A percentile compares a stretch with the other conserved stretches of the same genome.
Evolutionary conservation across 768 basidiomycete genomes (phyloP).

Genomic region (Heimioporus sp.): DNA sequence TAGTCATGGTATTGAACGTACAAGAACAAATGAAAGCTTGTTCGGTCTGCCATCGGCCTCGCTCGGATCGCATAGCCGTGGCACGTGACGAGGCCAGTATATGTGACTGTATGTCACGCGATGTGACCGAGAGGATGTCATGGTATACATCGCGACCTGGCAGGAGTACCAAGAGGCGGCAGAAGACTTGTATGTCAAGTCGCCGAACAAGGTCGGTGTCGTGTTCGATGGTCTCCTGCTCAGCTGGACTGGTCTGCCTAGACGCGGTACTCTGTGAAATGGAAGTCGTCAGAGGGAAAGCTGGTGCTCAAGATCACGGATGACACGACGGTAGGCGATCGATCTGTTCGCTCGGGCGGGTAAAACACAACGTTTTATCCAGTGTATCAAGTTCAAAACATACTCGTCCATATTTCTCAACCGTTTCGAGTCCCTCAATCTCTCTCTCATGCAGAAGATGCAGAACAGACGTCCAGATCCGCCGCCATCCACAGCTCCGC

Average conservation of each 20-base stretch:
- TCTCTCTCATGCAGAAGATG: conserved; percentile 84
- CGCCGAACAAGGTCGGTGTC: conserved; percentile 67
- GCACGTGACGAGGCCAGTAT: conserved; percentile 12
- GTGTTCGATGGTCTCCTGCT: not conserved
- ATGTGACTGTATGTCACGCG: conserved; percentile 18
- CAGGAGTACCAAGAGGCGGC: conserved; percentile 90
- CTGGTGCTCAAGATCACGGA: conserved; percentile 95
- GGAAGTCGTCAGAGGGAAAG: conserved; percentile 80
- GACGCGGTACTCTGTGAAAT: conserved; percentile 92
- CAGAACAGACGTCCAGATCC: conserved; percentile 55
- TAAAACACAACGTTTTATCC: not conserved
- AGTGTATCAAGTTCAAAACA: conserved; percentile 98
- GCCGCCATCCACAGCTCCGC: conserved; percentile 17
- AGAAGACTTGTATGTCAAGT: conserved; percentile 76
- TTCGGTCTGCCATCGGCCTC: not conserved
- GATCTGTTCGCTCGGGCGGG: not conserved
- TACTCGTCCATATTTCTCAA: conserved; percentile 93
- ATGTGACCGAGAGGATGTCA: conserved; percentile 16
- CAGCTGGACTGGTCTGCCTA: conserved; percentile 30
- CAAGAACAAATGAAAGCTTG: not conserved
- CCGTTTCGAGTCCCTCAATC: conserved; percentile 91
- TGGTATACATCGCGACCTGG: conserved; percentile 87
- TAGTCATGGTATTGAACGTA: conserved; percentile 15
- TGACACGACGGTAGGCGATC: conserved; percentile 69
- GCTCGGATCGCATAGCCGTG: not conserved